These are phyloP conservation scores for Musa beccarii DNA, from an alignment of 176 grass and related monocot species.

Conservation along the genomic window DNA sequence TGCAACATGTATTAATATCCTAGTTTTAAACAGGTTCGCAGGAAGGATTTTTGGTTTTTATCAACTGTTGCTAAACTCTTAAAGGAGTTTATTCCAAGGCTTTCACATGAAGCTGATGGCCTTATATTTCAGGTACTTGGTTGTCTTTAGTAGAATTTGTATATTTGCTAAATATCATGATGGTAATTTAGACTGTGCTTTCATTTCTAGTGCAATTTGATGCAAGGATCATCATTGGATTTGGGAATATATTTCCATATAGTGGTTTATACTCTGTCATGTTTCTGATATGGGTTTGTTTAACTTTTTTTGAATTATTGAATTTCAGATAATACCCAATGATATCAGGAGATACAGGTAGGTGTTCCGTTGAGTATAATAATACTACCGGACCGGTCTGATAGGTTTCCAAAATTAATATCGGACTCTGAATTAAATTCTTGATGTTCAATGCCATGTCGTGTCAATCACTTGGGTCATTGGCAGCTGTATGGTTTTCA, in stretches of 20 bases:
- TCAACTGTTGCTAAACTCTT: slow-evolving; percentile 73
- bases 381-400: too few relatives aligned
- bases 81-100: slow-evolving; percentile 73
- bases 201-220: background rate
- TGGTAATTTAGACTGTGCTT: background rate
- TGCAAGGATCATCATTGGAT: background rate
- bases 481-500: too few relatives aligned
- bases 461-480: too few relatives aligned
- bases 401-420: too few relatives aligned
- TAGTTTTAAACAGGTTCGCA: slow-evolving; percentile 50
- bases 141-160: background rate
- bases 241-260: background rate
- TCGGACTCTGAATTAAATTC: too few relatives aligned
- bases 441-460: too few relatives aligned
- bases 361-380: too few relatives aligned
- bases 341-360: too few relatives aligned
- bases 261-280: background rate
- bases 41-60: slow-evolving; percentile 96
- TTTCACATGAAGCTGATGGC: slow-evolving; percentile 95
- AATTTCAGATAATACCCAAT: too few relatives aligned
- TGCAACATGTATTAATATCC: slow-evolving; percentile 19
- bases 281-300: background rate
- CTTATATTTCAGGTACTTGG: slow-evolving; percentile 95
- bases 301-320: background rate
- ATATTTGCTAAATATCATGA: too few relatives aligned